Base-by-base conservation (phyloP, 2,329 filamentous ascomycete species). In the Claviceps capensis region DNA sequence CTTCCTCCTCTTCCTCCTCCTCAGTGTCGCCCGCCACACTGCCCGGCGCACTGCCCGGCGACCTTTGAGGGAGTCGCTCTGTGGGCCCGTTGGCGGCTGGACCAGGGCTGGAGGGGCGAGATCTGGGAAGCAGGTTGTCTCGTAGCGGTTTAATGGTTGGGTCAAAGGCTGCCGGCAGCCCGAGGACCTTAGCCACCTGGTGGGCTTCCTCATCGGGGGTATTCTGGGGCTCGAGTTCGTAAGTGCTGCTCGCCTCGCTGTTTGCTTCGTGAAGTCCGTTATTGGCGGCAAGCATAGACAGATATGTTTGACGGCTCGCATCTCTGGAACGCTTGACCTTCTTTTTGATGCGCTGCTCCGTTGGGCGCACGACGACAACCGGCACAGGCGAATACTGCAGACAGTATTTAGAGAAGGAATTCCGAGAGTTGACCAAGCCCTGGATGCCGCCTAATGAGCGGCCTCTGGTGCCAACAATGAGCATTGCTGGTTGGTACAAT, bases 351-450 rank as follows among this genome's bases (percentile, higher is more conserved):
- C 90, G 84, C 70, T 94, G 94, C 55, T 86, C 85, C 36, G 85
- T 86, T 38, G 90, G 89, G 4, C 90, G 81, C 9, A 95, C 90
- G 36, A 96, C 90, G 34, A 95, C 90, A 7, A 95, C 90, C 1
- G 90, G 90, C 1, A 96, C 87, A 0, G 90, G 89, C 1, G 87
- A 95, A 65, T 95, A 90, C 64, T 96, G 90, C 13, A 95, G 76
- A 62, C 90, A 95, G 69, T 95, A 96, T 64, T 95, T 95, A 26
- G 88, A 94, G 45, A 95, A 90, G 0, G 86, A 93, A 57, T 88
- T 93, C 44, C 76, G 71, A 36, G 77, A 78, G 48, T 87, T 88
- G 43, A 95, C 78, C 34, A 95, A 73, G 47, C 88, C 87, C 64
- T 95, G 89, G 53, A 95, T 83, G 26, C 89, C 88, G 37, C 88